Evolutionary conservation across 2,329 filamentous ascomycete species (phyloP).

Genomic region (Phaeosphaeriaceae sp.): DNA sequence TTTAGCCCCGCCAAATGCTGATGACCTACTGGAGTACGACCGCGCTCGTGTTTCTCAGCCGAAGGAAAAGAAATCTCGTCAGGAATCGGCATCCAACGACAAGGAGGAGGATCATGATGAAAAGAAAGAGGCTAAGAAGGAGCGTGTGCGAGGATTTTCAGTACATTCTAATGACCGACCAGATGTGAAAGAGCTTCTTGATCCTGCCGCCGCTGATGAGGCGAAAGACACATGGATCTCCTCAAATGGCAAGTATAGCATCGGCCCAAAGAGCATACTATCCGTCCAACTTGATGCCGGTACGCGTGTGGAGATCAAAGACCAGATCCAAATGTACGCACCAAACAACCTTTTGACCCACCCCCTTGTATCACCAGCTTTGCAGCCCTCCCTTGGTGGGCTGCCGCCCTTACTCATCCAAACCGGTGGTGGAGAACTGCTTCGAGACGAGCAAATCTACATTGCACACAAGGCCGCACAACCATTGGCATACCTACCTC

Average conservation of each 20-base stretch:
- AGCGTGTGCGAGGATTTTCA: slow-evolving; percentile 46
- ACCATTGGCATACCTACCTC: slow-evolving; percentile 75
- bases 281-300: slow-evolving; percentile 69
- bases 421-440: slow-evolving; percentile 83
- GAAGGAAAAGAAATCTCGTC: slow-evolving; percentile 14
- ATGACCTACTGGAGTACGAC: slow-evolving; percentile 67
- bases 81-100: slow-evolving; percentile 11
- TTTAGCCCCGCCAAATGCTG: slow-evolving; percentile 75
- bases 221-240: slow-evolving; percentile 30
- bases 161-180: slow-evolving; percentile 30
- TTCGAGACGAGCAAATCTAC: slow-evolving; percentile 95
- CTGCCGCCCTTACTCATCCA: slow-evolving; percentile 87
- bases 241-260: slow-evolving; percentile 45
- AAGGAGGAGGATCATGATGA: slow-evolving; percentile 35
- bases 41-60: slow-evolving; percentile 8
- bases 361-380: slow-evolving; percentile 85
- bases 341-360: slow-evolving; percentile 86
- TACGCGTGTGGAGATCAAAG: slow-evolving; percentile 73
- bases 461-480: slow-evolving; percentile 93
- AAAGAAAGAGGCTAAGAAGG: slow-evolving; percentile 43
- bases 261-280: slow-evolving; percentile 52
- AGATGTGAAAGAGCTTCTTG: slow-evolving; percentile 12
- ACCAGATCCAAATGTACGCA: slow-evolving; percentile 89
- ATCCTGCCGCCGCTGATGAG: slow-evolving; percentile 8
- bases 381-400: slow-evolving; percentile 88